Base-by-base conservation (phyloP, 1,284 basidiomycete genomes). In the Entoloma clypeatum region DNA sequence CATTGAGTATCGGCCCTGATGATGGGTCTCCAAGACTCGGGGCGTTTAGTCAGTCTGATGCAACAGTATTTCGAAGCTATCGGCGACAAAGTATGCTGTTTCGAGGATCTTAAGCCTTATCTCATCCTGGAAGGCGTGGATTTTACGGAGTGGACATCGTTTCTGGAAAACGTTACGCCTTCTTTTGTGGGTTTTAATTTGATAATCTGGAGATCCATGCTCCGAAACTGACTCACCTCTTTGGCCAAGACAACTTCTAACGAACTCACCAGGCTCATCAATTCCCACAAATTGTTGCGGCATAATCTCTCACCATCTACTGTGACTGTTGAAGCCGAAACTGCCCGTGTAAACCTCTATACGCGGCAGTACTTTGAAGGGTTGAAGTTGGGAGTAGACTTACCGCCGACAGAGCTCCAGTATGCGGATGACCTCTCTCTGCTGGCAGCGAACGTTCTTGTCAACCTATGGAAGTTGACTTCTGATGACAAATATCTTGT, bases 381-480 rank as follows among this genome's bases (percentile, higher is more conserved):
- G 6, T 71, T 93, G 10, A 64, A 72, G 11, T 65, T 90, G 3
- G 90, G 87, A 31, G 63, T 67, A 36, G 67, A 73, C 39, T 70
- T 93, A 14, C 76, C 83, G 1, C 62, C 72, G 3, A 88, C 87
- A 0, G 92, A 95, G 53, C 70, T 92, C 32, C 92, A 95, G 55
- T 88, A 86, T 11, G 86, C 80, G 2, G 92, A 95, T 54, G 92
- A 94, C 53, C 71, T 94, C 21, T 83, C 75, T 7, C 69, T 93
- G 18, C 68, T 95, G 9, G 78, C 82, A 4, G 83, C 73, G 1
- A 85, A 85, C 53, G 74, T 76, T 2, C 71, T 81, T 40, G 72
- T 92, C 34, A 76, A 70, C 46, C 64, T 81, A 13, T 91, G 83
- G 79, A 67, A 65, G 31, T 55, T 78, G 30, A 69, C 71, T 45